Evolutionary conservation across 2,329 filamentous ascomycete species (phyloP), one percentile per base, ranked within the genome.

Genomic region (Trichoderma lentiforme): DNA sequence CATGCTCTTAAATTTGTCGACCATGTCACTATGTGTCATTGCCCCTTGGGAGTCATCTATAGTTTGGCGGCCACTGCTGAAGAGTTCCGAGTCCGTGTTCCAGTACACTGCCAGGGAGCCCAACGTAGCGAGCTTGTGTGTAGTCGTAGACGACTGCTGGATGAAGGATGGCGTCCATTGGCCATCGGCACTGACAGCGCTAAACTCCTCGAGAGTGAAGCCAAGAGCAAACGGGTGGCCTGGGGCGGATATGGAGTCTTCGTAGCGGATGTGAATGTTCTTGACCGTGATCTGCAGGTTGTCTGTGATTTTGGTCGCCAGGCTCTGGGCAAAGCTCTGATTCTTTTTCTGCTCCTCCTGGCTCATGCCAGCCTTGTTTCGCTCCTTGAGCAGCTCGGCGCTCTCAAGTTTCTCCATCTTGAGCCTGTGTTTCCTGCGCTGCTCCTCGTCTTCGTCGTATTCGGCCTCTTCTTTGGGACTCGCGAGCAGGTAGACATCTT

Each of bases 351-450:
- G 93, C 80, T 99, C 96, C 80, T 99, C 96, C 75, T 91, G 90
- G 78, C 93, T 97, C 86, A 98, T 91, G 60, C 95, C 95, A 80
- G 97, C 95, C n/a, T 92, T 91, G 73, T 92, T 97, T 67, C 93
- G 89, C 79, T 98, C 95, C 81, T 97, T 97, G 75, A 99, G 84
- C 74, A 99, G 84, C 83, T 99, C 96, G 1, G 96, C 96, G 76
- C 94, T 97, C 81, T 99, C 96, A 7, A 99, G 88, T 83, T 98
- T 97, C 83, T 99, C 96, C 90, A 99, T 97, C 85, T 99, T 99
- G 78, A 99, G 88, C n/a, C 92, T 88, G 80, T 98, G 94, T 73
- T 89, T 90, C 79, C 96, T 88, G 67, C 90, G 89, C 76, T 95
- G 93, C 81, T 99, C 96, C 79, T 99, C 96, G 12, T 95, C 93